Base-by-base conservation (phyloP, 1,284 basidiomycete species). In the Puccinia hordei region DNA sequence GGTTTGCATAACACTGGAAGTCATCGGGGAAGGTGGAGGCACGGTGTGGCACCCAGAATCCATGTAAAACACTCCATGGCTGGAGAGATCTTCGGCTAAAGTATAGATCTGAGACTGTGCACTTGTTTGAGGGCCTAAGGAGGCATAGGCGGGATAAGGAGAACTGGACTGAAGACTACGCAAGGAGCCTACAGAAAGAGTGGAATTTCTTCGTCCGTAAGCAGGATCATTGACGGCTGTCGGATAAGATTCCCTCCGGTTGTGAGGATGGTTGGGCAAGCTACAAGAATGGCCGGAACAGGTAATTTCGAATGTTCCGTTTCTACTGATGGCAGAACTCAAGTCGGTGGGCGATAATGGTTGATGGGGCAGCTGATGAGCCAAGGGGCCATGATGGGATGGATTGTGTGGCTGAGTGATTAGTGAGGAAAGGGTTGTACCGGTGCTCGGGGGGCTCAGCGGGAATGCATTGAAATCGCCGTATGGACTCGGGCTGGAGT, bases 401-500 rank as follows among this genome's bases (percentile, higher is more conserved):
- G 65, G 49, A 66, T 78, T 53, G 30, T 63, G 65, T 15, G 41
- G 57, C 46, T 77, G 59, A 33, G 33, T 68, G 51, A 77, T 33
- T 41, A 71, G 41, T n/a, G 76, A 78, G 38, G 66, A 46, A 44
- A 78, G 65, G 53, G 63, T 41, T 30, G 35, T 61, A 30, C 65
- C 66, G 55, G 63, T 78, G 24, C 38, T 51, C 24, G 76, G 76
- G 12, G 76, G 66, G 51, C 76, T 78, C 2, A 78, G 49, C 12
- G 76, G 66, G 46, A 78, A 78, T 35, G 65, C 44, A 44, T 78
- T 71, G 35, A 71, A 69, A 71, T 78, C 76, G 1, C 76, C 76
- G 46, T 78, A 78, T 38, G 76, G 76, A 71, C 71, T 71, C 19
- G 76, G 76, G 57, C 63, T 78, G 9, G 76, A 78, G 30, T 66